Base-by-base conservation (phyloP, 1,284 basidiomycete genomes). In the Chiua sp. region DNA sequence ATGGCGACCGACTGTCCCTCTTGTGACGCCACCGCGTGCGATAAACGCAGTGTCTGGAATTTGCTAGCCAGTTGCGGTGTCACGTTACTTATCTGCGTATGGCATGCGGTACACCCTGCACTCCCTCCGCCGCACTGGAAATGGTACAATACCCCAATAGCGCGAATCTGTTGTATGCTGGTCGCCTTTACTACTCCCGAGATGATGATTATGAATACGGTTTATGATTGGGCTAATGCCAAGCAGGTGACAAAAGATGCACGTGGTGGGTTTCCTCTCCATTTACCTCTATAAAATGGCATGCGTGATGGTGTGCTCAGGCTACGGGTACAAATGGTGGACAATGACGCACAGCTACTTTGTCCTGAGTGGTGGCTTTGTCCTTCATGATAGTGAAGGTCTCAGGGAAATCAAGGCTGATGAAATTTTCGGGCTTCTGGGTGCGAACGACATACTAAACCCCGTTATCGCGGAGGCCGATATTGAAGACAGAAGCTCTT, bases 21-120 rank as follows among this genome's bases (percentile, higher is more conserved):
- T 15, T 39, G 20, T 32, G 51, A 53, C 15, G 6, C 46, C 8
- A 42, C 35, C 8, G 39, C 35, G 7, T 50, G 30, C 20, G n/a
- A 33, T 35, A 44, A 35, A 26, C 54, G 46, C 39, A 47, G 46
- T 12, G 3, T 42, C 7, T 47, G 54, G 59, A 52, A 23, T 16
- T 20, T 56, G 28, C 35, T 59, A 8, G 53, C 42, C 16, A 47
- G 39, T 11, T 60, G 59, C 28, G 54, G 44, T 4, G 33, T 53
- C 4, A 53, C 59, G 13, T 16, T 77, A 2, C 70, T 76, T n/a
- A 65, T 71, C 0, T 78, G 73, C 51, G 73, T 72, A 3, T 78
- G 75, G 75, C 57, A 73, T 7, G 65, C 75, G 0, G 59, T 76
- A 10, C 77, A 78, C 56, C 75, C 75, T 0, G 76, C 78, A 51